A percentile compares a stretch with the other conserved stretches of the same genome.
Conservation (phyloP, 305 asterid genomes). For the Solanum hybrid region DNA sequence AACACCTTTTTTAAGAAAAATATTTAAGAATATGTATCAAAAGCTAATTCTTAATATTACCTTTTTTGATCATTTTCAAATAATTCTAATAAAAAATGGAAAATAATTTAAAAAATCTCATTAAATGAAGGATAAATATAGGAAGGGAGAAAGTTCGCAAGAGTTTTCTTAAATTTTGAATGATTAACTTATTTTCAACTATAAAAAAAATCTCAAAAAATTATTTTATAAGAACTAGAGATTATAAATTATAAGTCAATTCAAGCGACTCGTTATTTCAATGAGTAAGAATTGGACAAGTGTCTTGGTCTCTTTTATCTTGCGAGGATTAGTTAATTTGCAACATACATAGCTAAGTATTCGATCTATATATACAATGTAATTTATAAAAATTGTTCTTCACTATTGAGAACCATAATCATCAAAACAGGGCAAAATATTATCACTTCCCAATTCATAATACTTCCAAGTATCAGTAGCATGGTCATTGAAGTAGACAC, state of each 20-base stretch:
- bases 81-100: no score
- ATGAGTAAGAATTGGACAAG: background rate
- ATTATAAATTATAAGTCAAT: no score
- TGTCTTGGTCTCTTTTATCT: background rate
- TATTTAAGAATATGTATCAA: background rate
- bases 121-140: no score
- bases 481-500: constrained; percentile 16
- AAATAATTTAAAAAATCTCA: no score
- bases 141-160: background rate
- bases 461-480: background rate
- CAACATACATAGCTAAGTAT: no score
- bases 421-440: background rate
- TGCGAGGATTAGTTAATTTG: background rate
- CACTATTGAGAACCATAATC: background rate
- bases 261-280: background rate
- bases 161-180: no score
- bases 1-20: no score
- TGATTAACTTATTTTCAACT: background rate
- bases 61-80: no score
- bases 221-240: no score
- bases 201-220: no score
- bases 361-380: background rate
- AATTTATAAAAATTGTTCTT: background rate
- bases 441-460: background rate
- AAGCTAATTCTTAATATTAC: no score